Percentiles rank a stretch among this genome's conserved stretches.
Evolutionary conservation across 371 early-diverging fungal species (phyloP).

Genomic region (Mycotypha africana): DNA sequence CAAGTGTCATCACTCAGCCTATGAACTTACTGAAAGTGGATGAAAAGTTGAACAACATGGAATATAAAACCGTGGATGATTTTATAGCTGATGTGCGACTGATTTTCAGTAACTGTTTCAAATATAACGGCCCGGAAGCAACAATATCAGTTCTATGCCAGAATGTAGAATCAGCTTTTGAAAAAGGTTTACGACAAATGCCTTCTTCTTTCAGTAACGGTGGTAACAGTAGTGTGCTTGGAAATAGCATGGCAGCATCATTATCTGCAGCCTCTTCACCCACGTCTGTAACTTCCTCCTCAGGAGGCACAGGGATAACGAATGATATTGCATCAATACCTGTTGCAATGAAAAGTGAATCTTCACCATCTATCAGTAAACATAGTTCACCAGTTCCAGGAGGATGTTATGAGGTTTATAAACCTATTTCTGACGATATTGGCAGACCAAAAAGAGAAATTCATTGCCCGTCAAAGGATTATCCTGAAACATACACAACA

Average conservation of each 20-base stretch:
- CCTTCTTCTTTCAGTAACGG: too few relatives aligned
- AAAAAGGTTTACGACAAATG: conserved; percentile 63
- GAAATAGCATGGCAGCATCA: too few relatives aligned
- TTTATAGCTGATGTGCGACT: conserved; percentile 73
- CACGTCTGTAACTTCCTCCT: not conserved
- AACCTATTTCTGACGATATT: conserved; percentile 34
- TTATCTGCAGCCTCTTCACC: too few relatives aligned
- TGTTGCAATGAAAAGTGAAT: not conserved
- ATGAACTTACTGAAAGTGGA: conserved; percentile 97
- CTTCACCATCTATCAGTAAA: conserved; percentile 7
- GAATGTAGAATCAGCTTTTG: conserved; percentile 71
- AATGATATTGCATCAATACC: too few relatives aligned
- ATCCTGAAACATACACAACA: conserved; percentile 35
- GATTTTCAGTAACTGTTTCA: conserved; percentile 84
- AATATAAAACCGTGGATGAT: conserved; percentile 61
- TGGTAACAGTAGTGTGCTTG: too few relatives aligned
- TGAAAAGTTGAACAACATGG: conserved; percentile 67
- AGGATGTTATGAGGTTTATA: not conserved
- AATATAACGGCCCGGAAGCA: conserved; percentile 82
- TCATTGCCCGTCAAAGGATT: conserved; percentile 63
- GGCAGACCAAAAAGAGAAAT: conserved; percentile 71
- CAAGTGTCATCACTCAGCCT: conserved; percentile 85
- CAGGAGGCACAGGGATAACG: too few relatives aligned
- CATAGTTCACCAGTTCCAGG: conserved; percentile 2
- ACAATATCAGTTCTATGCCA: conserved; percentile 72